Base-by-base conservation (phyloP, 192 early-diverging fungal genomes). In the Tieghemiomyces parasiticus region DNA sequence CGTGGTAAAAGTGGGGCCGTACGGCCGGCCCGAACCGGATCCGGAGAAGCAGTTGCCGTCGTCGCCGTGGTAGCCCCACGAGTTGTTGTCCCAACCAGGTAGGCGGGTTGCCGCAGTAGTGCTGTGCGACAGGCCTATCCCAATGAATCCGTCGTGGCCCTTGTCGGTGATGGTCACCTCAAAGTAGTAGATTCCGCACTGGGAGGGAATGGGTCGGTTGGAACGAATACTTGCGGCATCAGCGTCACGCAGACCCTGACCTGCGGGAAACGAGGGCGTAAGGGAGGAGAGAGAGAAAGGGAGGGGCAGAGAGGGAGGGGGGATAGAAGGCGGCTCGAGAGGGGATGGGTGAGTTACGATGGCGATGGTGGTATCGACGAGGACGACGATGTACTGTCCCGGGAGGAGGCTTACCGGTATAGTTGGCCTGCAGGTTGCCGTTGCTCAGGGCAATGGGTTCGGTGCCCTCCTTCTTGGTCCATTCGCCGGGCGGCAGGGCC, bases 11-110 rank as follows among this genome's bases (percentile, higher is more conserved):
- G 71, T 76, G 9, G 94, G 96, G 3, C 96, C 96, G 65, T 86
- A 99, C 14, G 71, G 62, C 32, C 77, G 67, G 20, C 94, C 93
- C 22, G 75, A 85, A 9, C 85, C 86, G 3, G 80, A 78, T 38
- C 84, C 81, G 58, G 73, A 73, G 64, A 94, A 97, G 33, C 73
- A 66, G 48, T 93, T 74, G 26, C 96, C 96, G 70, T 96, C 92
- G 67, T 95, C 93, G 46, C 90, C 94, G 69, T 97, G 94, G 73
- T 97, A 99, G 10, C 93, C 94, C 84, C 87, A 99, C 4, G 92
- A 93, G 52, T 82, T 64, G 2, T 75, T 62, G 56, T 97, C 91
- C 87, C 89, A 94, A 0, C 95, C 95, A 30, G 96, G 94, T 46
- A 97, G 73, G 59, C 91, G 74, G 31, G 78, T 70, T 48, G 83